Evolutionary conservation across 495 filamentous ascomycete species (phyloP).

Genomic region (Talaromyces borbonicus): DNA sequence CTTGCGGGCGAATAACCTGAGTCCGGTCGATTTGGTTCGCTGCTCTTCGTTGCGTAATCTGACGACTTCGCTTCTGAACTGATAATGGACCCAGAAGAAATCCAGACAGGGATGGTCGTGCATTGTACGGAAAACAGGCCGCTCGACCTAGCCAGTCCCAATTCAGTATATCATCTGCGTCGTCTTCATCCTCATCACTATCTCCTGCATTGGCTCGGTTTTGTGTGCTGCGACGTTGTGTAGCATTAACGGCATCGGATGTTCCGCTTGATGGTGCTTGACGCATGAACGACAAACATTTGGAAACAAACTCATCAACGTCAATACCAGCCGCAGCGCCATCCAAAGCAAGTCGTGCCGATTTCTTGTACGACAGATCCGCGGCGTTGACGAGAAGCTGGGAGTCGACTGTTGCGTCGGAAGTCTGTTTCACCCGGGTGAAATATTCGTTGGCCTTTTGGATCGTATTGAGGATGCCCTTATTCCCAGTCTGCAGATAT

Average conservation of each 20-base stretch:
- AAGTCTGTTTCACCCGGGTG: conserved; percentile 71
- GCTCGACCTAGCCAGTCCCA: conserved; percentile 77
- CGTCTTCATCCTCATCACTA: conserved; percentile 53
- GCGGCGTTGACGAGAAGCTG: conserved; percentile 67
- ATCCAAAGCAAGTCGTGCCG: conserved; percentile 58
- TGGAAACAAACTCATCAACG: conserved; percentile 87
- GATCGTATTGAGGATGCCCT: conserved; percentile 53
- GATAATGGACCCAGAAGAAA: conserved; percentile 88
- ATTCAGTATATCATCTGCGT: conserved; percentile 73
- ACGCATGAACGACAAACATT: conserved; percentile 83
- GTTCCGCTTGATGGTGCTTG: conserved; percentile 31
- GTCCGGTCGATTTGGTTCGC: conserved; percentile 51
- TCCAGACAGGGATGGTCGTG: conserved; percentile 65
- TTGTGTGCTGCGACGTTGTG: conserved; percentile 25
- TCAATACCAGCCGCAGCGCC: conserved; percentile 65
- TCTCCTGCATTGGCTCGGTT: conserved; percentile 29
- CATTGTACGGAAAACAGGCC: conserved; percentile 61
- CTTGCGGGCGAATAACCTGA: conserved; percentile 60
- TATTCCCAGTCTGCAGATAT: conserved; percentile 48
- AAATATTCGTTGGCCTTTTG: conserved; percentile 54
- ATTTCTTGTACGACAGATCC: conserved; percentile 68
- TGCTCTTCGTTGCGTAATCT: conserved; percentile 53
- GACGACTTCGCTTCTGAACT: conserved; percentile 71
- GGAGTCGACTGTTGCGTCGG: conserved; percentile 87
- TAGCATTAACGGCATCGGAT: conserved; percentile 10